Evolutionary conservation across 1,284 basidiomycete species (phyloP).

Genomic region (Pseudozyma tsukubaensis): DNA sequence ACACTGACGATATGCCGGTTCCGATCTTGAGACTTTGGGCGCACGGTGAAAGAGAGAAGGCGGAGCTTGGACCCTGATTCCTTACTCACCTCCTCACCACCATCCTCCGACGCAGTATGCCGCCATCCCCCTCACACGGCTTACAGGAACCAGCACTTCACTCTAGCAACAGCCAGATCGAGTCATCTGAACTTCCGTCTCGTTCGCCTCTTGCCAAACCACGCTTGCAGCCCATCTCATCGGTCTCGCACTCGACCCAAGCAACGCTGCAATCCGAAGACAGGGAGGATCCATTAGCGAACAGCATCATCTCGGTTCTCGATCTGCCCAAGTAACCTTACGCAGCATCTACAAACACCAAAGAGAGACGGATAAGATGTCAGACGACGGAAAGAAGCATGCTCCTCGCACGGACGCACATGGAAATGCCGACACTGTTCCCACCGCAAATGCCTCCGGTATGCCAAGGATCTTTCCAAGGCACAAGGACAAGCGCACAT

Average conservation of each 20-base stretch:
- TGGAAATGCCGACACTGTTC: constrained; percentile 33
- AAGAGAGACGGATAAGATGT: neutral
- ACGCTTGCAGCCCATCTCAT: constrained; percentile 15
- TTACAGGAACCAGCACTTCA: neutral
- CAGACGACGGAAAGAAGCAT: constrained; percentile 22
- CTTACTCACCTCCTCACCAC: neutral
- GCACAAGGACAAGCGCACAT: constrained; percentile 33
- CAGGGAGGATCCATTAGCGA: constrained; percentile 14
- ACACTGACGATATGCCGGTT: too few relatives aligned
- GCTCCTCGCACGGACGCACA: constrained; percentile 21
- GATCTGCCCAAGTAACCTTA: constrained; percentile 16
- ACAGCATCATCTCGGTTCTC: constrained; percentile 32
- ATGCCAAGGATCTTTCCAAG: constrained; percentile 56
- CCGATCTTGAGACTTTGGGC: neutral
- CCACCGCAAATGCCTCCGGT: constrained; percentile 57
- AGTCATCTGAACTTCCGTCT: neutral
- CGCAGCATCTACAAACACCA: neutral
- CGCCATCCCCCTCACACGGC: constrained; percentile 1
- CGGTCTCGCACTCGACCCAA: neutral
- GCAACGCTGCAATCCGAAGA: neutral
- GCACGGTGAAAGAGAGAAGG: neutral
- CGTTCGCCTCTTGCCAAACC: constrained; percentile 1
- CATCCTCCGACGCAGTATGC: constrained; percentile 14
- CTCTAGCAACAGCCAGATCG: neutral
- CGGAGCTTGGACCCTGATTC: neutral